A percentile compares a stretch with the other conserved stretches of the same genome.
These are phyloP conservation scores for Colletotrichum orbiculare DNA, from an alignment of 2,329 filamentous ascomycete genomes.

Conservation along the genomic window DNA sequence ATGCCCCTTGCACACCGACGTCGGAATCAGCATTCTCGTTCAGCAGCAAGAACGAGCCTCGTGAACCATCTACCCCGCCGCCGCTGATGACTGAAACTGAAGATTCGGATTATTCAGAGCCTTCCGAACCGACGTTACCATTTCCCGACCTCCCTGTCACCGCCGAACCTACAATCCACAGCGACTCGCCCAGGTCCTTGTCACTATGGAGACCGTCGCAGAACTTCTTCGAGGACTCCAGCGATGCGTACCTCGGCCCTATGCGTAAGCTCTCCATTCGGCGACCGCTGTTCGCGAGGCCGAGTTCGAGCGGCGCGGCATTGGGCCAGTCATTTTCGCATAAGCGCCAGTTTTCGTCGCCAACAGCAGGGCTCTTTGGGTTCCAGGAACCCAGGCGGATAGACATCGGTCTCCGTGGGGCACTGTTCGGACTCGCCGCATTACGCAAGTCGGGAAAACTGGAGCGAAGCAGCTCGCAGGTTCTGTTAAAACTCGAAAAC, in stretches of 20 bases:
- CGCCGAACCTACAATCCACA: constrained; percentile 8
- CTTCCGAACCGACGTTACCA: constrained; percentile 19
- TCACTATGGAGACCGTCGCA: constrained; percentile 23
- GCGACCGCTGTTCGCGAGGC: constrained; percentile 24
- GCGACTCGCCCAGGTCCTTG: constrained; percentile 19
- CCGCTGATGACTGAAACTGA: constrained; percentile 34
- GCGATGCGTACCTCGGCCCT: constrained; percentile 16
- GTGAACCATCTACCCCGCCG: constrained; percentile 24
- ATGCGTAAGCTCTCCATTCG: constrained; percentile 25
- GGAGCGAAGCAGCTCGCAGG: constrained; percentile 23
- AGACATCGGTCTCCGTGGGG: constrained; percentile 26
- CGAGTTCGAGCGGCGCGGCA: constrained; percentile 8
- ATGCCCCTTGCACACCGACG: constrained; percentile 19
- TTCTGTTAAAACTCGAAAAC: constrained; percentile 26
- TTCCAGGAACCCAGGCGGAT: constrained; percentile 35
- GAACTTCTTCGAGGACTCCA: constrained; percentile 28
- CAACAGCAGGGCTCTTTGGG: constrained; percentile 39
- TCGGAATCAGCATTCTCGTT: constrained; percentile 22
- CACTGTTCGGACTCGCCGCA: constrained; percentile 27
- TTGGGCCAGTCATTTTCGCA: constrained; percentile 17
- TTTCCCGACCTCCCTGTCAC: constrained; percentile 16
- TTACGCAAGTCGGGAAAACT: constrained; percentile 7
- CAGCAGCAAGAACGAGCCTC: constrained; percentile 25
- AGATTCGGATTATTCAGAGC: constrained; percentile 35
- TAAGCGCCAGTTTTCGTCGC: constrained; percentile 37